phyloP scores from a whole-genome alignment of 768 basidiomycete species.

The Tricholoma saponaceum region DNA sequence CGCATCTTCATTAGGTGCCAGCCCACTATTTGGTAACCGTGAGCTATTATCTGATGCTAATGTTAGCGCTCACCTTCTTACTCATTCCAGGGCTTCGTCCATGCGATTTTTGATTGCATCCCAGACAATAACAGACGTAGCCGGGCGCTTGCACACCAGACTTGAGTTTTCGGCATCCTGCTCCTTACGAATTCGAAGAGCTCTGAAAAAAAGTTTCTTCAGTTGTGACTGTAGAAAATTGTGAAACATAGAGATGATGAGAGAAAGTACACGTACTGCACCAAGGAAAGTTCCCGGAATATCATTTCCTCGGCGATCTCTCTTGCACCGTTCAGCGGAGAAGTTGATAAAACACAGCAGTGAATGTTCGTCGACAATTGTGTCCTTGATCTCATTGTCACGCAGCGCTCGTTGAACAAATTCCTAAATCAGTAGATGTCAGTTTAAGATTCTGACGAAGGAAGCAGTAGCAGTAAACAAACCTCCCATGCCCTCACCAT shows the following conservation, averaged over 20 bases:
- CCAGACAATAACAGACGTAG: conserved; percentile 19
- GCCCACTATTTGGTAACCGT: conserved; percentile 12
- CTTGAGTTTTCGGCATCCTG: conserved; percentile 22
- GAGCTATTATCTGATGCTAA: neutral
- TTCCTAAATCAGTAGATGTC: neutral
- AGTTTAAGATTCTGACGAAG: neutral
- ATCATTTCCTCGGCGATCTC: conserved; percentile 11
- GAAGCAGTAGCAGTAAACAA: neutral
- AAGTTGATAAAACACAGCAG: conserved; percentile 22
- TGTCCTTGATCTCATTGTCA: conserved; percentile 15
- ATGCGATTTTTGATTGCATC: conserved; percentile 22
- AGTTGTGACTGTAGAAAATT: conserved; percentile 22
- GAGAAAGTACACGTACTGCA: conserved; percentile 19
- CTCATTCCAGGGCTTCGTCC: conserved; percentile 21
- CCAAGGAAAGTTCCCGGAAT: conserved; percentile 25
- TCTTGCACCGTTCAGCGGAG: conserved; percentile 19
- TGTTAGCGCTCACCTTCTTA: conserved; percentile 11
- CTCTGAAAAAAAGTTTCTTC: conserved; percentile 27
- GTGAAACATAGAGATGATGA: neutral
- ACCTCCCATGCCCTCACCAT: conserved; percentile 21
- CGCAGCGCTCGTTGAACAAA: conserved; percentile 1
- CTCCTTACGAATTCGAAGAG: conserved; percentile 23
- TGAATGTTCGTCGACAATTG: conserved; percentile 25
- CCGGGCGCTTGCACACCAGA: conserved; percentile 13
- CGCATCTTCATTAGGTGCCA: conserved; percentile 23